Evolutionary conservation across 768 basidiomycete species (phyloP).

Genomic region (Pisolithus orientalis): DNA sequence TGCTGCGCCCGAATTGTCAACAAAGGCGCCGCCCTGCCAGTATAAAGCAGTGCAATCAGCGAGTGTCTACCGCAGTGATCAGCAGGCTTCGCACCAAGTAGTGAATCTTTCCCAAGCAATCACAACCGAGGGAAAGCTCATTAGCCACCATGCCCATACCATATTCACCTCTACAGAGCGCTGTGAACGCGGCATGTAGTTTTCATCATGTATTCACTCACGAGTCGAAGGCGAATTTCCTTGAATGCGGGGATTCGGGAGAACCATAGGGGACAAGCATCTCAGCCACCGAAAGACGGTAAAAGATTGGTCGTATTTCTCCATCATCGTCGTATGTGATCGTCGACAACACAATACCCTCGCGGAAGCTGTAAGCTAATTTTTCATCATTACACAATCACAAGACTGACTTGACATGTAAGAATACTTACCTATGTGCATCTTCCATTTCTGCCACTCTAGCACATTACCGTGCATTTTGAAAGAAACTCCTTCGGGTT

Average conservation of each 20-base stretch:
- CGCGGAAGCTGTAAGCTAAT: constrained; percentile 67
- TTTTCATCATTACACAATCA: not conserved
- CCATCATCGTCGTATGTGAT: constrained; percentile 86
- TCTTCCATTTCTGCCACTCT: constrained; percentile 96
- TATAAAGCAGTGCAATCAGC: constrained; percentile 6
- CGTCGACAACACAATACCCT: constrained; percentile 79
- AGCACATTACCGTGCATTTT: constrained; percentile 70
- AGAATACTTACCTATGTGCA: constrained; percentile 64
- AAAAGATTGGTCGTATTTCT: constrained; percentile 79
- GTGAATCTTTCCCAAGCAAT: constrained; percentile 83
- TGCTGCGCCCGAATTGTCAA: constrained; percentile 71
- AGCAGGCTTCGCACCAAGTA: constrained; percentile 52
- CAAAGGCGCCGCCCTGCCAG: constrained; percentile 60
- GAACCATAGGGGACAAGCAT: constrained; percentile 91
- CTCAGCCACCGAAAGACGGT: constrained; percentile 79
- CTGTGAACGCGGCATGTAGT: not conserved
- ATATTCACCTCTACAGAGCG: constrained; percentile 64
- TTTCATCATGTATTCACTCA: constrained; percentile 27
- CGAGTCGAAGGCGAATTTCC: constrained; percentile 89
- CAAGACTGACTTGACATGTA: not conserved
- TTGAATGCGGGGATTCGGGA: constrained; percentile 79
- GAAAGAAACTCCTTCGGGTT: constrained; percentile 91
- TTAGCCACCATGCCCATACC: constrained; percentile 92
- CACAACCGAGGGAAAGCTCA: constrained; percentile 83
- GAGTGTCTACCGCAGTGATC: not conserved